phyloP scores from a whole-genome alignment of 2,329 filamentous ascomycete genomes.

The Penicillium sp. region DNA sequence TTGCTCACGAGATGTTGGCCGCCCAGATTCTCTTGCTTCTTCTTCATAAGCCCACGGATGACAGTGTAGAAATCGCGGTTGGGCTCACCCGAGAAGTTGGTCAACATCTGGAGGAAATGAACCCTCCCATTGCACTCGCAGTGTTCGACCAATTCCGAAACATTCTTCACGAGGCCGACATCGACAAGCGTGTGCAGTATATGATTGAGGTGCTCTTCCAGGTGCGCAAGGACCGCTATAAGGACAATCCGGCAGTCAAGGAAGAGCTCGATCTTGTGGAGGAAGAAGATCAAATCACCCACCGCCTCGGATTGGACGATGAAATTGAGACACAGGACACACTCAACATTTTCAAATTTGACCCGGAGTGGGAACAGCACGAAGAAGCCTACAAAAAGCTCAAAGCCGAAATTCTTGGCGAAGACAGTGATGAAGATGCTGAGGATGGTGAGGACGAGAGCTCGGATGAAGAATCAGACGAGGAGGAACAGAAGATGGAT shows the following conservation, averaged over 20 bases:
- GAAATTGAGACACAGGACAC: slow-evolving; percentile 81
- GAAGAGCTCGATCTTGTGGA: slow-evolving; percentile 94
- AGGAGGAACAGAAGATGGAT: slow-evolving; percentile 79
- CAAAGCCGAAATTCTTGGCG: slow-evolving; percentile 90
- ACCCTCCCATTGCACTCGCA: slow-evolving; percentile 76
- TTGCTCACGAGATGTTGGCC: slow-evolving; percentile 88
- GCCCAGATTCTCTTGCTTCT: slow-evolving; percentile 91
- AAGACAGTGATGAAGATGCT: slow-evolving; percentile 81
- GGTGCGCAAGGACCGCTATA: slow-evolving; percentile 92
- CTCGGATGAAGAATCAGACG: slow-evolving; percentile 68
- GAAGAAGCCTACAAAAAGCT: slow-evolving; percentile 87
- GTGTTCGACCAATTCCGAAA: slow-evolving; percentile 96
- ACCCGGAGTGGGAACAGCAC: slow-evolving; percentile 83
- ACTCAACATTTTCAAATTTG: slow-evolving; percentile 94
- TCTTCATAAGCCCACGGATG: slow-evolving; percentile 91
- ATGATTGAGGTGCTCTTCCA: slow-evolving; percentile 99
- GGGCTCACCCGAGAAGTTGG: slow-evolving; percentile 90
- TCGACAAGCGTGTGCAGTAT: slow-evolving; percentile 98
- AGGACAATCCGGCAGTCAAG: slow-evolving; percentile 85
- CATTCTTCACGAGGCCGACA: slow-evolving; percentile 93
- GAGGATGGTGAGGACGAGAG: slow-evolving; percentile 60
- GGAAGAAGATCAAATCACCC: slow-evolving; percentile 97
- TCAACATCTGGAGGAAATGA: slow-evolving; percentile 94
- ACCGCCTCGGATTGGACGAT: slow-evolving; percentile 77
- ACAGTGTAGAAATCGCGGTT: slow-evolving; percentile 96